Evolutionary conservation across 2,329 filamentous ascomycete genomes (phyloP).

Genomic region (Scytalidium lignicola): DNA sequence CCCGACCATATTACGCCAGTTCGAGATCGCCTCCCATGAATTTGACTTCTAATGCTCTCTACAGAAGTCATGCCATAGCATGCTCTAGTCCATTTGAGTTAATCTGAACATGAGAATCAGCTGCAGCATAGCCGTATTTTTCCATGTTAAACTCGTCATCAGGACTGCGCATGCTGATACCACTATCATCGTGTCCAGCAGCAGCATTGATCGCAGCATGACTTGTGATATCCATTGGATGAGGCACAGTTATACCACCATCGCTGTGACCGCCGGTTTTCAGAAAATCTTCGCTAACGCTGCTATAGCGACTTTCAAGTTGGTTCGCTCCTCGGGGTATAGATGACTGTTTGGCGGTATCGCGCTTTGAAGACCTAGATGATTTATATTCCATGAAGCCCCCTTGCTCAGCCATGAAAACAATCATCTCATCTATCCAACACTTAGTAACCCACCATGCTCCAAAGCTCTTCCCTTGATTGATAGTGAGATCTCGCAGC

Average conservation of each 20-base stretch:
- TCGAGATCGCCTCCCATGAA: constrained; percentile 18
- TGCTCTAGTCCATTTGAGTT: constrained; percentile 14
- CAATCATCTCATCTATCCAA: constrained; percentile 90
- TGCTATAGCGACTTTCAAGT: constrained; percentile 25
- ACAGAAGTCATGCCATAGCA: constrained; percentile 10
- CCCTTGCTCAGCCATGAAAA: constrained; percentile 83
- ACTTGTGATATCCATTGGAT: constrained; percentile 33
- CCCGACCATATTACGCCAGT: constrained; percentile 16
- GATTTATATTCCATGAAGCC: constrained; percentile 69
- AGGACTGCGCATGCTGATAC: constrained; percentile 65
- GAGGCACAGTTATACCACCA: constrained; percentile 13
- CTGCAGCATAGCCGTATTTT: constrained; percentile 45
- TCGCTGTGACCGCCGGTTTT: constrained; percentile 16
- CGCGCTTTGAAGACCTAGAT: constrained; percentile 28
- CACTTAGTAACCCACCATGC: constrained; percentile 95
- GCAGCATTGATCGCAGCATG: constrained; percentile 42
- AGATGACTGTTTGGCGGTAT: constrained; percentile 15
- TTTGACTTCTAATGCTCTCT: constrained; percentile 8
- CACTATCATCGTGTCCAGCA: constrained; percentile 63
- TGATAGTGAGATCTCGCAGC: constrained; percentile 75
- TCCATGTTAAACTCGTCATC: constrained; percentile 60
- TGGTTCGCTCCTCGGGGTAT: constrained; percentile 19
- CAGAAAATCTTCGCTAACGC: constrained; percentile 25
- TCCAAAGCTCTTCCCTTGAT: constrained; percentile 75
- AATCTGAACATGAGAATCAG: constrained; percentile 16